Evolutionary conservation across 306 rosid species (phyloP).

Genomic region (Pyrus betulifolia): DNA sequence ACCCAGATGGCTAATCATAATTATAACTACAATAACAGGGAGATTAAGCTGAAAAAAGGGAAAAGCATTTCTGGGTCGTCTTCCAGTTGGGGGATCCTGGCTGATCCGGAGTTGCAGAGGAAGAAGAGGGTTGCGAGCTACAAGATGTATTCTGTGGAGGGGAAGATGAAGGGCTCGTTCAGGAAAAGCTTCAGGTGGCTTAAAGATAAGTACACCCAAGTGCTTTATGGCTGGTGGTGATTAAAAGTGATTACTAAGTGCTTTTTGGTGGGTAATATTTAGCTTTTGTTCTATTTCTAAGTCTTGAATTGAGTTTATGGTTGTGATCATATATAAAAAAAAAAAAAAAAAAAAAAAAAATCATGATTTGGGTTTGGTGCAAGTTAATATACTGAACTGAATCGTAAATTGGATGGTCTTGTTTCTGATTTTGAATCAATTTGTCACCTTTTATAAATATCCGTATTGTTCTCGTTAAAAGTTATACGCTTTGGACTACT

Average conservation of each 20-base stretch:
- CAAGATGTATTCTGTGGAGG: conserved; percentile 85
- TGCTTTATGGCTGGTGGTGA: conserved; percentile 67
- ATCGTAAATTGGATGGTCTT: background rate
- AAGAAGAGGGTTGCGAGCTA: conserved; percentile 82
- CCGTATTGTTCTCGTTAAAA: background rate
- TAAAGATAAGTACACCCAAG: conserved; percentile 62
- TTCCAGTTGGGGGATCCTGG: conserved; percentile 34
- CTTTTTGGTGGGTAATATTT: background rate
- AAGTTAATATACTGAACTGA: background rate
- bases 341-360: background rate
- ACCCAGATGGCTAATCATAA: conserved; percentile 28
- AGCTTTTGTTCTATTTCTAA: background rate
- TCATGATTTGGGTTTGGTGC: background rate
- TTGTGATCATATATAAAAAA: background rate
- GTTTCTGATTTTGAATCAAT: background rate
- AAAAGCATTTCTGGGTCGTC: conserved; percentile 46
- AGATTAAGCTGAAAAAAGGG: conserved; percentile 55
- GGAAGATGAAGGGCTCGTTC: conserved; percentile 76
- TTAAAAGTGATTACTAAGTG: background rate
- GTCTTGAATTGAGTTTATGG: conserved; percentile 2
- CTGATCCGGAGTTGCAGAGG: conserved; percentile 85
- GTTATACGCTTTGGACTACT: background rate
- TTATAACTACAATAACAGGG: conserved; percentile 19
- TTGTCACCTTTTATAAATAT: background rate
- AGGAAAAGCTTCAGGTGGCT: conserved; percentile 91